Evolutionary conservation across 768 basidiomycete genomes (phyloP).

Genomic region (Cystofilobasidium ferigula): DNA sequence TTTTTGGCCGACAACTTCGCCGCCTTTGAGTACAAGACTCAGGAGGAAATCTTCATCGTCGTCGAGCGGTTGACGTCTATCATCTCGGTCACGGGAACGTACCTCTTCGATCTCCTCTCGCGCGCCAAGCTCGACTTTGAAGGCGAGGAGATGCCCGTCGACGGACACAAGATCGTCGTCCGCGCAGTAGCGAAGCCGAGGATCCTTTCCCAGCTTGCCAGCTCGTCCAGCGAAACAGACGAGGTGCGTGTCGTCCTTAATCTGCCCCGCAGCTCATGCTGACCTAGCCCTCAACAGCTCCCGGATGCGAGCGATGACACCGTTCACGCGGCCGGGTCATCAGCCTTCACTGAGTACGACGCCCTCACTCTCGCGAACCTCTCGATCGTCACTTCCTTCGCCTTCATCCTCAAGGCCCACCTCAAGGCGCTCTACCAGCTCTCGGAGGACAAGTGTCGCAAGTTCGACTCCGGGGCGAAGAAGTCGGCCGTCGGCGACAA

Average conservation of each 20-base stretch:
- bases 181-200: neutral
- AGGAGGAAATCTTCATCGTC: slow-evolving; percentile 81
- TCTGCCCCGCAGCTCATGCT: neutral
- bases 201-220: too few relatives aligned
- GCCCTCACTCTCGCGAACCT: slow-evolving; percentile 28
- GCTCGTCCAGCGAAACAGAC: neutral
- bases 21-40: slow-evolving; percentile 84
- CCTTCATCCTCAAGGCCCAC: slow-evolving; percentile 76
- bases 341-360: neutral
- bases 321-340: neutral
- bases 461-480: slow-evolving; percentile 67
- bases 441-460: slow-evolving; percentile 93
- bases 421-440: slow-evolving; percentile 72
- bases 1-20: slow-evolving; percentile 95
- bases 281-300: neutral
- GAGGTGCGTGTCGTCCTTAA: neutral
- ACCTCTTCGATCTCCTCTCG: slow-evolving; percentile 57
- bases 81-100: slow-evolving; percentile 68
- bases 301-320: neutral
- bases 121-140: slow-evolving; percentile 33
- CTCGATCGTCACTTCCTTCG: slow-evolving; percentile 68
- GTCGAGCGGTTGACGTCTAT: slow-evolving; percentile 65
- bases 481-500: slow-evolving; percentile 83
- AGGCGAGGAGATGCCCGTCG: neutral
- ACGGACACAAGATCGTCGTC: neutral